Percentiles rank a stretch among this genome's conserved stretches.
Conservation (phyloP, 2,329 filamentous ascomycete species). For the Plenodomus tracheiphilus region DNA sequence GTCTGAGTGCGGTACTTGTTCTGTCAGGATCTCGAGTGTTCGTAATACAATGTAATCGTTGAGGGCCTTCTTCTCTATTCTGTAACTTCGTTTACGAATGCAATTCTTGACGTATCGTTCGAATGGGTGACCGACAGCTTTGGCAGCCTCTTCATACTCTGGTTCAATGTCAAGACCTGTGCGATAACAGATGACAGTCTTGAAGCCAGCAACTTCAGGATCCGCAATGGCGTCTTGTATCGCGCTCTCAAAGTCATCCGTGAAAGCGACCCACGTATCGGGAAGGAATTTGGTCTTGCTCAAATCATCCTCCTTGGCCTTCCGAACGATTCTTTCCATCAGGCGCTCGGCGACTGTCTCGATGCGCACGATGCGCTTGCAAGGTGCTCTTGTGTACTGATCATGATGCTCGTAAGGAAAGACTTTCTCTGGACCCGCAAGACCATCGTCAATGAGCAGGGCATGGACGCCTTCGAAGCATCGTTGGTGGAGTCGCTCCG, state of each 20-base stretch:
- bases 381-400: constrained; percentile 64
- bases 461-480: constrained; percentile 75
- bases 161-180: constrained; percentile 65
- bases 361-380: constrained; percentile 76
- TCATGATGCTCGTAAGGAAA: constrained; percentile 63
- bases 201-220: constrained; percentile 74
- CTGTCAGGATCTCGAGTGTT: constrained; percentile 62
- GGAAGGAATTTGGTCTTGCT: constrained; percentile 37
- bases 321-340: constrained; percentile 55
- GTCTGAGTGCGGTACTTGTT: constrained; percentile 37
- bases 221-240: constrained; percentile 65
- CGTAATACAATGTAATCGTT: constrained; percentile 72
- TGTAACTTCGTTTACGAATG: constrained; percentile 47
- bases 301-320: constrained; percentile 42
- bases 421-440: constrained; percentile 59
- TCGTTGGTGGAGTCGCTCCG: constrained; percentile 60
- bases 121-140: constrained; percentile 43
- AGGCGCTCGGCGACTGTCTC: constrained; percentile 71
- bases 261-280: constrained; percentile 50
- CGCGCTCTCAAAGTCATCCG: constrained; percentile 54
- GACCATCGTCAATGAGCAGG: constrained; percentile 77
- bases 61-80: constrained; percentile 65
- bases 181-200: constrained; percentile 80
- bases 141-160: constrained; percentile 45
- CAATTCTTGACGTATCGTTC: constrained; percentile 47